These are phyloP conservation scores for Hippophae gyantsensis DNA, from an alignment of 306 rosid genomes.

Conservation along the genomic window DNA sequence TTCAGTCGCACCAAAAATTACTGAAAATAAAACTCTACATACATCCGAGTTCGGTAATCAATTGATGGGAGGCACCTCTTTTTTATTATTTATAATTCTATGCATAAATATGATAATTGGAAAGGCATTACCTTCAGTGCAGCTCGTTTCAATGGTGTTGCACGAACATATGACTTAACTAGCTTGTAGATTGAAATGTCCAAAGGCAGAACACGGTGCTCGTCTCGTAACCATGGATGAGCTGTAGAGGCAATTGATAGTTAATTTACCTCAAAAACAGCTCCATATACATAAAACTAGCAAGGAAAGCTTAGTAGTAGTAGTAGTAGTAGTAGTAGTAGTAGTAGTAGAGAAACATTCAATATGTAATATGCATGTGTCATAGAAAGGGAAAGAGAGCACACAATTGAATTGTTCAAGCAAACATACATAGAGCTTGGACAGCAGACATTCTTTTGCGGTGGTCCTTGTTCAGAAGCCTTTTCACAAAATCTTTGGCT, in stretches of 20 bases:
- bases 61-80: not conserved
- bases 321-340: slow-evolving; percentile 3
- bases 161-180: slow-evolving; percentile 65
- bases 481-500: slow-evolving; percentile 88
- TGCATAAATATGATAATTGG: not conserved
- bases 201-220: slow-evolving; percentile 48
- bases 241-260: slow-evolving; percentile 40
- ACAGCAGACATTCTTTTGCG: slow-evolving; percentile 94
- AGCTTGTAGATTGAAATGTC: slow-evolving; percentile 75
- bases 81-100: not conserved
- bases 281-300: not conserved
- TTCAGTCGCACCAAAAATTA: not conserved
- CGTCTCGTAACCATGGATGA: slow-evolving; percentile 91
- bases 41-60: not conserved
- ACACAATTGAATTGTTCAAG: not conserved
- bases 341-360: not conserved
- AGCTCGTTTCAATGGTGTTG: slow-evolving; percentile 73
- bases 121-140: slow-evolving; percentile 61
- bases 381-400: not conserved
- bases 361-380: not conserved
- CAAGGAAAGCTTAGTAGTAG: slow-evolving; percentile 14
- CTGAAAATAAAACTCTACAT: no score
- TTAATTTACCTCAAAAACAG: not conserved
- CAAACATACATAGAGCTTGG: slow-evolving; percentile 70
- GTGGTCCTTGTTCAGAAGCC: slow-evolving; percentile 92